A percentile compares a stretch with the other conserved stretches of the same genome.
These are phyloP conservation scores for Cokeromyces recurvatus DNA, from an alignment of 371 early-diverging fungal species.

Conservation along the genomic window DNA sequence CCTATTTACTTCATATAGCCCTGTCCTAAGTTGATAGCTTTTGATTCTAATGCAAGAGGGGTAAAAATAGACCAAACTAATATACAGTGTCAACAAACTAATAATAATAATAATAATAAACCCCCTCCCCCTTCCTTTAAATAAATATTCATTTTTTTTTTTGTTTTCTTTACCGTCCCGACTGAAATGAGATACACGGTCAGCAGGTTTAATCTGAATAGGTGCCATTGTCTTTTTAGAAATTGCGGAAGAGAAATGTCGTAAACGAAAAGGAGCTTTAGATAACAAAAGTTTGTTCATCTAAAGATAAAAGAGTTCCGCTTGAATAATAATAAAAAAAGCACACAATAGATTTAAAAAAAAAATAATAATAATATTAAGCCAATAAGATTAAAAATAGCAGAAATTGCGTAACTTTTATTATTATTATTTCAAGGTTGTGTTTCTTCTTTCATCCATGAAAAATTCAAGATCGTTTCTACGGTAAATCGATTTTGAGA, in stretches of 20 bases:
- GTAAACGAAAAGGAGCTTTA: no score
- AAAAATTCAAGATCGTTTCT: constrained; percentile 28
- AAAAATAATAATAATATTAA: neutral
- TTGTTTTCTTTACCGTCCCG: constrained; percentile 31
- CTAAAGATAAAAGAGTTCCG: no score
- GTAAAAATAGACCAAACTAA: constrained; percentile 93
- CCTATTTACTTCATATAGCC: constrained; percentile 80
- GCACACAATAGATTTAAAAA: no score
- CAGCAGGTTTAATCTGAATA: constrained; percentile 33
- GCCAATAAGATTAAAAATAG: no score
- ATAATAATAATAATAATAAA: no score
- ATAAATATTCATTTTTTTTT: no score
- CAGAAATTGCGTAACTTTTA: no score
- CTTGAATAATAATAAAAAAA: no score
- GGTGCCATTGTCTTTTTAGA: neutral
- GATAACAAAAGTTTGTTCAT: no score
- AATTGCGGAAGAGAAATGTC: constrained; percentile 3
- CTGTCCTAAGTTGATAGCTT: constrained; percentile 94
- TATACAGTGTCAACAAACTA: no score
- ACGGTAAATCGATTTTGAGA: constrained; percentile 39
- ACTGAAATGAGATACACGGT: constrained; percentile 37
- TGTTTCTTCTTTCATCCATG: constrained; percentile 30
- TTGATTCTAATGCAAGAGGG: constrained; percentile 74
- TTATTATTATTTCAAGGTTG: neutral
- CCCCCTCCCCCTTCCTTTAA: no score